Base-by-base conservation (phyloP, 73 alveolate species). In the Halteria grandinella region DNA sequence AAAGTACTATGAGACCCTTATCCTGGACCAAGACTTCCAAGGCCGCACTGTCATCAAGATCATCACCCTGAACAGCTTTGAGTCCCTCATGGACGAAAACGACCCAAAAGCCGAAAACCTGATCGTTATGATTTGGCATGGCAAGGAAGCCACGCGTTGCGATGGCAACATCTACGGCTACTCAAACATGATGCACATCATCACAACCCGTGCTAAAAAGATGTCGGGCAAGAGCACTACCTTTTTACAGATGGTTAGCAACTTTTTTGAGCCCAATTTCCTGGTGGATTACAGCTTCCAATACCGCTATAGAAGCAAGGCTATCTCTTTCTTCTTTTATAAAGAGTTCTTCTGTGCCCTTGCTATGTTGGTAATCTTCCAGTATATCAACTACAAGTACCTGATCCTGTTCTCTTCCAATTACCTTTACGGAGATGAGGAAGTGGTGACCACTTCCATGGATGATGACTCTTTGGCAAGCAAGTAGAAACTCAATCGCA, bases 61-160 rank as follows among this genome's bases (percentile, higher is more conserved):
- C 31, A 83, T 83, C 40, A 70, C 85, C 23, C 55, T 59, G 8
- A 47, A 50, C 33, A 60, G 62, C 12, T 74, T 83, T 59, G 92
- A 83, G 50, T 79, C 92, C 20, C 73, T 83, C 24, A 83, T 83
- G 92, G 84, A 57, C 31, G 87, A 72, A 34, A 55, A 62, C 5
- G 92, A 83, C 50, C 87, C 87, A 1, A 83, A 83, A 66, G 87
- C 92, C 12, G 92, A 83, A 48, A 83, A 74, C 44, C 21, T 83
- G 29, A 33, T 83, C 40, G 62, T 83, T 87, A 41, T 73, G 43
- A 43, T 45, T 37, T 70, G 72, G 8, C 74, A 75, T 62, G 70
- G 27, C 47, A 87, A 87, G 0, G 92, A 83, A 49, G 79, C 88
- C 43, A 74, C 78, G 45, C 44, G 47, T 12, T 83, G 92, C 25